Evolutionary conservation across 73 alveolate species (phyloP), one percentile per base, ranked within the genome.

Genomic region (Blepharisma japonicum): DNA sequence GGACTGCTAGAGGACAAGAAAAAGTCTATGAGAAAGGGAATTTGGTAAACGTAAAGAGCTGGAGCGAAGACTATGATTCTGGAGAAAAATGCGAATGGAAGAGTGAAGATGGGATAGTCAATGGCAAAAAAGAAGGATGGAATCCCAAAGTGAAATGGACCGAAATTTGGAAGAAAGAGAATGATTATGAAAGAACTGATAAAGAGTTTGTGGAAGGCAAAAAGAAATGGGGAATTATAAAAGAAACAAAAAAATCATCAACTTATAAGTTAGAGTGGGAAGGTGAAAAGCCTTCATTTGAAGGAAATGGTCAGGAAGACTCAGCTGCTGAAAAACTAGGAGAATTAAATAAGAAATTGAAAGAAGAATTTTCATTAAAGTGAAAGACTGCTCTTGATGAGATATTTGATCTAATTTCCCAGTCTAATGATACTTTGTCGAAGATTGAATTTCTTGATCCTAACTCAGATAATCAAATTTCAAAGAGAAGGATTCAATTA

Each of bases 111-210:
- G 74, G 74, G 47, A 61, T 8, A 1, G 23, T 61, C 0, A 61
- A 20, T 61, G 74, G 74, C 47, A 61, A 61, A 61, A 61, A 25
- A 61, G 18, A n/a, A 9, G 74, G 74, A 61, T 18, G 50, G 18
- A 61, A 61, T 61, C 74, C 74, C 2, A 18, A 8, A 18, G 42
- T 32, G 42, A 32, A 32, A 32, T 32, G 42, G 42, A 32, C 42
- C 0, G 42, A 32, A 32, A 32, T 32, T 32, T 32, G 42, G 42
- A 32, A 32, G 42, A 32, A 32, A 32, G 42, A 3, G 3, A 3
- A 3, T 2, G 48, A 39, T 8, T 14, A 25, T 8, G 23, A 14
- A 61, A 61, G 2, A 14, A 39, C 47, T n/a, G 23, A 61, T 14
- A 61, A 25, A 61, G 18, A n/a, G 3, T n/a, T n/a, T 14, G 14